Conservation (phyloP, 2,329 filamentous ascomycete species). For the Aspergillus caelatus region DNA sequence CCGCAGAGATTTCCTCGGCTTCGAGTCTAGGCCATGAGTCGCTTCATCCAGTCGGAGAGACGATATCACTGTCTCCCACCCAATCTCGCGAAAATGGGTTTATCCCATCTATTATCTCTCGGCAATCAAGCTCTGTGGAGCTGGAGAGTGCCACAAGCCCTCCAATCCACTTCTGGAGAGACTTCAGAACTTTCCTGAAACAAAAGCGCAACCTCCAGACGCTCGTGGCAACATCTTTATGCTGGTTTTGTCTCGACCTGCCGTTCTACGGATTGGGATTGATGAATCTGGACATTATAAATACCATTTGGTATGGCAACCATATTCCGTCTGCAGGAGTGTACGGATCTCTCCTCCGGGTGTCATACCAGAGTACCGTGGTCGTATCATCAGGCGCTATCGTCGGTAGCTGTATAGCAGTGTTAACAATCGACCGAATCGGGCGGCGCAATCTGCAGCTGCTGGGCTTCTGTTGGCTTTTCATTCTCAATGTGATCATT, state of each 20-base stretch:
- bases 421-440: neutral
- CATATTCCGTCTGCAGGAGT: neutral
- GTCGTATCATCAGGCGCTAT: neutral
- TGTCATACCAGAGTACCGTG: neutral
- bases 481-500: neutral
- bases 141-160: neutral
- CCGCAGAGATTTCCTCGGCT: neutral
- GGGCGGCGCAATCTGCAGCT: neutral
- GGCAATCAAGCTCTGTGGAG: neutral
- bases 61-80: neutral
- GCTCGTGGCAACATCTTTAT: neutral
- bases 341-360: neutral
- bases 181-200: neutral
- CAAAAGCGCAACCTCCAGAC: neutral
- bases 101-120: neutral
- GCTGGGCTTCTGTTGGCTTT: neutral
- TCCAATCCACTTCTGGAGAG: neutral
- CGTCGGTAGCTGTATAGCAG: neutral
- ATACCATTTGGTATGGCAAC: neutral
- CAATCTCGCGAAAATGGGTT: neutral
- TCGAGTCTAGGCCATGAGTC: neutral
- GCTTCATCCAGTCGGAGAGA: neutral
- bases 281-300: neutral
- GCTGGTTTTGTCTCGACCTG: neutral
- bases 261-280: neutral